These are phyloP conservation scores for Lepidium sativum DNA, from an alignment of 345 rosid genomes.

Conservation along the genomic window DNA sequence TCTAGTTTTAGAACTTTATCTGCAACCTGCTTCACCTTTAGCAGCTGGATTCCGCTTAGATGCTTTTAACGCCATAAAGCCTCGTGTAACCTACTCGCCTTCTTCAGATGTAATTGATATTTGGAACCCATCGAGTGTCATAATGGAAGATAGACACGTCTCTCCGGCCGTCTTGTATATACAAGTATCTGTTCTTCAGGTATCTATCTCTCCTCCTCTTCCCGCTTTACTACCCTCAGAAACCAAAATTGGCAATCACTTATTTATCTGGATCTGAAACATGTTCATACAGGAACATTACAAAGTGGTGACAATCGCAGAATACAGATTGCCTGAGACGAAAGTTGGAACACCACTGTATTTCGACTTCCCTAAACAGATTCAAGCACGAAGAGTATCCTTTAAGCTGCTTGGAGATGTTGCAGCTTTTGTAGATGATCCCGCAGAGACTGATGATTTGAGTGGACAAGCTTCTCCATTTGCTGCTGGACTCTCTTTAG, in stretches of 20 bases:
- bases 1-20: slow-evolving; percentile 66
- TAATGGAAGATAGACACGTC: slow-evolving; percentile 67
- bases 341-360: slow-evolving; percentile 71
- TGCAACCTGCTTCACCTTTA: slow-evolving; percentile 72
- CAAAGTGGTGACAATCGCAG: slow-evolving; percentile 72
- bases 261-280: neutral
- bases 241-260: neutral
- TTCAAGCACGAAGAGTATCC: slow-evolving; percentile 50
- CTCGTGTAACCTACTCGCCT: slow-evolving; percentile 76
- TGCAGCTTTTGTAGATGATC: slow-evolving; percentile 65
- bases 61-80: slow-evolving; percentile 68
- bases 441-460: slow-evolving; percentile 59
- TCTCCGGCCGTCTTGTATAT: slow-evolving; percentile 71
- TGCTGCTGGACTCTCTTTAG: slow-evolving; percentile 68
- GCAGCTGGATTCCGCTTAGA: slow-evolving; percentile 84
- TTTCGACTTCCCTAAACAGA: slow-evolving; percentile 65
- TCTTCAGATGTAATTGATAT: slow-evolving; percentile 47
- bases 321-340: slow-evolving; percentile 74
- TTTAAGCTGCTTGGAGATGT: slow-evolving; percentile 78
- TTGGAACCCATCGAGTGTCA: slow-evolving; percentile 50
- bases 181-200: slow-evolving; percentile 88
- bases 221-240: neutral
- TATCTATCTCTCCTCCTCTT: slow-evolving; percentile 20
- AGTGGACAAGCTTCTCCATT: slow-evolving; percentile 32
- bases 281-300: slow-evolving; percentile 42